phyloP scores from a whole-genome alignment of 768 basidiomycete genomes.

The Melanogaster broomeanus region DNA sequence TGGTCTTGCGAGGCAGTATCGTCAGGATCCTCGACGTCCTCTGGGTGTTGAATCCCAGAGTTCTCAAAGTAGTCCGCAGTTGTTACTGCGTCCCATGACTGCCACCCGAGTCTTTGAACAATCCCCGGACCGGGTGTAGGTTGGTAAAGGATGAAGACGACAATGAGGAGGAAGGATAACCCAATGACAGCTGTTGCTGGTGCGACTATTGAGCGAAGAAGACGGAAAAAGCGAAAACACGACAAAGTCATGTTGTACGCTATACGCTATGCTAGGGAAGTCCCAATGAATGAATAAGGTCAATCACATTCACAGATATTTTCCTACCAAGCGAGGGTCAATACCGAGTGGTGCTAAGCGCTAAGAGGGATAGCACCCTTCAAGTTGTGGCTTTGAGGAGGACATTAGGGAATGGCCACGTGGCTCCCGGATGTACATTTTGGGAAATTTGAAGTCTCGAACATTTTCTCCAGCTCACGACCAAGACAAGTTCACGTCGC shows the following conservation, averaged over 20 bases:
- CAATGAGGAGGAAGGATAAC: constrained; percentile 73
- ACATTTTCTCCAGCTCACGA: not conserved
- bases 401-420: not conserved
- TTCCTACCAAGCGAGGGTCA: too few species aligned
- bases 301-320: not conserved
- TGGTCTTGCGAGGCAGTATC: constrained; percentile 4
- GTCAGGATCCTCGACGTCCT: constrained; percentile 9
- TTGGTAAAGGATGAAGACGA: constrained; percentile 81
- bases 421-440: not conserved
- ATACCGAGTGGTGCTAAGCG: too few species aligned
- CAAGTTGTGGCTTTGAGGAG: not conserved
- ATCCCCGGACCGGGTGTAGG: constrained; percentile 72
- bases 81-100: constrained; percentile 75
- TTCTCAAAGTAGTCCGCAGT: constrained; percentile 17
- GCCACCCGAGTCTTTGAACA: constrained; percentile 81
- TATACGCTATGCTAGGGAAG: not conserved
- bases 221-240: constrained; percentile 48
- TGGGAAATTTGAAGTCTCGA: not conserved
- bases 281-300: constrained; percentile 8
- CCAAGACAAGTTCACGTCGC: not conserved
- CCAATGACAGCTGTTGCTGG: constrained; percentile 62
- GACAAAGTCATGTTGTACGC: constrained; percentile 40
- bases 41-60: not conserved
- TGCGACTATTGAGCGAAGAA: constrained; percentile 52
- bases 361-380: too few species aligned